phyloP scores from a whole-genome alignment of 176 grass and related monocot species.

The Eragrostis curvula region DNA sequence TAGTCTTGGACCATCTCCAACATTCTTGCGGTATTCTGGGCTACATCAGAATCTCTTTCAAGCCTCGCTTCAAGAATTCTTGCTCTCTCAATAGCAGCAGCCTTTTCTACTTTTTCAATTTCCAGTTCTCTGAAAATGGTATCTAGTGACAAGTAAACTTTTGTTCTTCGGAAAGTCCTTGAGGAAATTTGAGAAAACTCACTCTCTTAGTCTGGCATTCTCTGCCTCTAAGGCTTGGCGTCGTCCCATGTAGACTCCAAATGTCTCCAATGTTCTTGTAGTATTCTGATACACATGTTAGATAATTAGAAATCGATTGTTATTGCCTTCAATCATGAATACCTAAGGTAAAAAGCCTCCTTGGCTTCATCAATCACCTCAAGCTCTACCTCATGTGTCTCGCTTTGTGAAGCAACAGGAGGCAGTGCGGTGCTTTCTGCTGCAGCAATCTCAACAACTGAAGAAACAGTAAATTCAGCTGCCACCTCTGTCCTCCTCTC shows the following conservation, averaged over 20 bases:
- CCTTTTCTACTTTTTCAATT: neutral
- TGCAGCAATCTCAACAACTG: neutral
- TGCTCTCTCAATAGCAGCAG: neutral
- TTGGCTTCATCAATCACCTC: neutral
- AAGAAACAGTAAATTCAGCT: slow-evolving; percentile 5
- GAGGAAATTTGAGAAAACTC: neutral
- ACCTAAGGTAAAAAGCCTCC: neutral
- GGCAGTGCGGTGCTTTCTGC: neutral
- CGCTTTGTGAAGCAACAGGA: slow-evolving; percentile 2
- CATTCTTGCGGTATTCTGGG: no score
- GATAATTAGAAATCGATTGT: neutral
- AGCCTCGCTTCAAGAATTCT: neutral
- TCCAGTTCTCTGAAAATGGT: neutral
- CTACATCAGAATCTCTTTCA: neutral
- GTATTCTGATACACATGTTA: slow-evolving; percentile 7
- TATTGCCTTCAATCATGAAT: neutral
- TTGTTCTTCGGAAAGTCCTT: neutral
- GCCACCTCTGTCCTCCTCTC: neutral
- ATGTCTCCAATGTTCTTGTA: neutral
- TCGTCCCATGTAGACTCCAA: neutral
- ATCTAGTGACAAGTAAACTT: neutral
- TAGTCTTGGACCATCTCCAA: no score
- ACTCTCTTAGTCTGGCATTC: slow-evolving; percentile 19
- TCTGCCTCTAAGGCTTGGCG: neutral
- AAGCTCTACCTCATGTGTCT: neutral